Conservation (phyloP, 306 rosid species). For the Canavalia gladiata region DNA sequence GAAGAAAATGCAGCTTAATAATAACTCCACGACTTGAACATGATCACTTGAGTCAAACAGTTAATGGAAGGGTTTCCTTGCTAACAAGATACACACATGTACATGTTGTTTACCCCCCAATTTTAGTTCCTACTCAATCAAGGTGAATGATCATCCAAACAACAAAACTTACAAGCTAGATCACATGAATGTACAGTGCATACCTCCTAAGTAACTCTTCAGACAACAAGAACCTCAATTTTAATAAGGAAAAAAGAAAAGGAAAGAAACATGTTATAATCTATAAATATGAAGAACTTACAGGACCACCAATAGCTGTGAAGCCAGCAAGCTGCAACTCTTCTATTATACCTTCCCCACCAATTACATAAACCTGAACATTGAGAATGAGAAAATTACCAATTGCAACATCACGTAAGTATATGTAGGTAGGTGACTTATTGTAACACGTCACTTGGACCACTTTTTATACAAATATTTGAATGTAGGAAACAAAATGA, state of each 20-base stretch:
- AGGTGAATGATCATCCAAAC: conserved; percentile 34
- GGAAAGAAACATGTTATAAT: background rate
- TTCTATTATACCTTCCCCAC: conserved; percentile 88
- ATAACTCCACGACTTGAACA: background rate
- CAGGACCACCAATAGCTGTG: conserved; percentile 95
- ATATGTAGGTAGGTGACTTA: background rate
- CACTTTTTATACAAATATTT: background rate
- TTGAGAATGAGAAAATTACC: conserved; percentile 15
- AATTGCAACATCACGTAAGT: background rate
- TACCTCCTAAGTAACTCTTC: conserved; percentile 11
- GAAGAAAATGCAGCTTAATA: conserved; percentile 29
- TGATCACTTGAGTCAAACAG: conserved; percentile 22
- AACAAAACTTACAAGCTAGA: conserved; percentile 3
- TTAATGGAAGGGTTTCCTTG: conserved; percentile 28
- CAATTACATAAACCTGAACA: conserved; percentile 87
- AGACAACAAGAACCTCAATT: background rate
- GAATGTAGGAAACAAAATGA: background rate
- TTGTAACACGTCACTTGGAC: too few relatives aligned
- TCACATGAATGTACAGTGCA: conserved; percentile 5
- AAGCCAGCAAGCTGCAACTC: conserved; percentile 88
- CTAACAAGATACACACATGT: conserved; percentile 20
- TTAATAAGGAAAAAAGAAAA: background rate
- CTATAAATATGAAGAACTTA: conserved; percentile 52
- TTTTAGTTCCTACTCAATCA: background rate
- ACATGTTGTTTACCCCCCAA: background rate